These are phyloP conservation scores for Gardenia jasminoides DNA, from an alignment of 257 asterid species.

Conservation along the genomic window DNA sequence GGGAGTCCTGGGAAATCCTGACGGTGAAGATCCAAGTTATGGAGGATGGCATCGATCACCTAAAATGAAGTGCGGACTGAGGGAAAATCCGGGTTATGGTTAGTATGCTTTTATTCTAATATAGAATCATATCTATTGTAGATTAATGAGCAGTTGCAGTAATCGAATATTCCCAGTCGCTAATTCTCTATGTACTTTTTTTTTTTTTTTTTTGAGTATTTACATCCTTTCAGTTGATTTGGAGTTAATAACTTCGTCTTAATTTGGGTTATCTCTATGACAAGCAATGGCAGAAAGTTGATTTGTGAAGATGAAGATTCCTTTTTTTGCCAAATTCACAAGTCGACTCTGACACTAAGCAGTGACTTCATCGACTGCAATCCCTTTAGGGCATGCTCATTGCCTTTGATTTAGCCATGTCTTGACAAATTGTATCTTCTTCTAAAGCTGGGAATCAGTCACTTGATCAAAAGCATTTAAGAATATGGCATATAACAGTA, in stretches of 20 bases:
- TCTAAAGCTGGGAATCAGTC: neutral
- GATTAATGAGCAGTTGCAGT: neutral
- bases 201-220: neutral
- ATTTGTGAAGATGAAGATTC: neutral
- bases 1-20: conserved; percentile 37
- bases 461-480: neutral
- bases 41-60: conserved; percentile 62
- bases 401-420: conserved; percentile 10
- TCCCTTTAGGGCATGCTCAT: neutral
- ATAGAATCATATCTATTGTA: neutral
- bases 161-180: neutral
- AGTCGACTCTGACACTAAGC: neutral
- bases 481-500: neutral
- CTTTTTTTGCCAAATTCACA: neutral
- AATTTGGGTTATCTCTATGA: neutral
- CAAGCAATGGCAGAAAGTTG: neutral
- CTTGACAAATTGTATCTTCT: neutral
- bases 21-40: conserved; percentile 50
- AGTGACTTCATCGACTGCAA: neutral
- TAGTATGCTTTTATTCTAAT: conserved; percentile 24
- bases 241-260: neutral
- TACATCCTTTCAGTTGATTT: neutral
- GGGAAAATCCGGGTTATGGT: conserved; percentile 92
- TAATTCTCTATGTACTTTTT: neutral
- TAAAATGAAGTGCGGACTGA: conserved; percentile 55